Evolutionary conservation across 768 basidiomycete genomes (phyloP).

Genomic region (Boletellus ananas): DNA sequence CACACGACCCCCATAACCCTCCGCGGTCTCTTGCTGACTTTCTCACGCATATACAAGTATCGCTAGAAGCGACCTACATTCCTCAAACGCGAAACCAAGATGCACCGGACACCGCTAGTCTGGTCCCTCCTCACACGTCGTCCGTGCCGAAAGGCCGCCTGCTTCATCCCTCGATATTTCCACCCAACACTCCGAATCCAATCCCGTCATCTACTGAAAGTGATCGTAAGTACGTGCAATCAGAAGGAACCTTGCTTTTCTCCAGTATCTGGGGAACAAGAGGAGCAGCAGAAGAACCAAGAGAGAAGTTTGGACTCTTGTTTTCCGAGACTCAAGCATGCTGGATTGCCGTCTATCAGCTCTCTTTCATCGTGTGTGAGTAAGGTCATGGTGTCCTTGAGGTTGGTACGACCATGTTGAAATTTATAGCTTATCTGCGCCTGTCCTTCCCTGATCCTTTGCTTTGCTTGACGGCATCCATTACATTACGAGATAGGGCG

Average conservation of each 20-base stretch:
- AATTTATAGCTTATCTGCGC: conserved; percentile 62
- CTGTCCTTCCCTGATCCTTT: conserved; percentile 69
- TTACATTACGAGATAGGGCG: conserved; percentile 83
- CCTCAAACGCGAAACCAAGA: conserved; percentile 42
- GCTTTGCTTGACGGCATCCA: conserved; percentile 77
- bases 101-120: conserved; percentile 34
- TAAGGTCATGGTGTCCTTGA: conserved; percentile 7
- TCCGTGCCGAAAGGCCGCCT: conserved; percentile 38
- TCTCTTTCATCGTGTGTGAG: conserved; percentile 79
- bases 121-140: conserved; percentile 54
- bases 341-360: conserved; percentile 81
- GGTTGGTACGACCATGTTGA: background rate
- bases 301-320: conserved; percentile 60
- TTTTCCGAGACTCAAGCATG: conserved; percentile 56
- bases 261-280: conserved; percentile 72
- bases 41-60: conserved; percentile 67
- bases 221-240: conserved; percentile 72
- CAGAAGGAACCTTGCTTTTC: conserved; percentile 72
- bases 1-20: conserved; percentile 20
- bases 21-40: conserved; percentile 49
- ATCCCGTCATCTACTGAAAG: conserved; percentile 68
- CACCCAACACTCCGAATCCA: conserved; percentile 82
- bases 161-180: conserved; percentile 65
- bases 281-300: conserved; percentile 39
- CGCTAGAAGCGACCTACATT: conserved; percentile 80